A percentile compares a stretch with the other conserved stretches of the same genome.
Evolutionary conservation across 1,284 basidiomycete species (phyloP).

Genomic region (Trichosporon faecale): DNA sequence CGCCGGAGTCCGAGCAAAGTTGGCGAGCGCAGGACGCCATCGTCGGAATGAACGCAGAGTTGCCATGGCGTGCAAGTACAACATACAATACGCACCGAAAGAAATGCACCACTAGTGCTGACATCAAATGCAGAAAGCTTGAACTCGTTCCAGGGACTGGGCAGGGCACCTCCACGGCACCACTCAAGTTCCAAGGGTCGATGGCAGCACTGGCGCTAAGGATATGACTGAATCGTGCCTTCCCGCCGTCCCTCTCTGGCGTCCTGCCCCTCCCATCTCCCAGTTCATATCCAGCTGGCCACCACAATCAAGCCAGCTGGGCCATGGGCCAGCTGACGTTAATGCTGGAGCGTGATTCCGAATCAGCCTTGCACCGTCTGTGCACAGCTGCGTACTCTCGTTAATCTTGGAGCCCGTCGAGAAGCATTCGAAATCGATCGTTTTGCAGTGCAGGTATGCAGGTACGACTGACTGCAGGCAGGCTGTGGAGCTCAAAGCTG

Average conservation of each 20-base stretch:
- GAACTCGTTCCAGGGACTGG: neutral
- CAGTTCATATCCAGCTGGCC: neutral
- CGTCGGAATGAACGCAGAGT: neutral
- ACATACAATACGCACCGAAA: neutral
- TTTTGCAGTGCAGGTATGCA: neutral
- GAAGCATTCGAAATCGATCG: neutral
- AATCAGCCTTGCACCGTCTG: neutral
- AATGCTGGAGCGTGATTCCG: neutral
- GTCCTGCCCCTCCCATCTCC: neutral
- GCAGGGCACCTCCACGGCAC: too few relatives aligned
- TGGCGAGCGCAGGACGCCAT: neutral
- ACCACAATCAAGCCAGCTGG: too few relatives aligned
- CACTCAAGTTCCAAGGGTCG: neutral
- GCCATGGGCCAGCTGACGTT: neutral
- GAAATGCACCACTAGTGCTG: neutral
- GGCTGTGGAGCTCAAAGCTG: neutral
- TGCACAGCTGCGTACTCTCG: neutral
- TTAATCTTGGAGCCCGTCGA: neutral
- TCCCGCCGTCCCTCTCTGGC: neutral
- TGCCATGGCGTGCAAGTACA: neutral
- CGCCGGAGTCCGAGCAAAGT: neutral
- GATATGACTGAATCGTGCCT: constrained; percentile 3
- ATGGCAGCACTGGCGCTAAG: neutral
- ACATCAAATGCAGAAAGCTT: neutral
- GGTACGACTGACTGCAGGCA: neutral